Conservation (phyloP, 2,329 filamentous ascomycete species). For the Chrysoporthe deuterocubensis region DNA sequence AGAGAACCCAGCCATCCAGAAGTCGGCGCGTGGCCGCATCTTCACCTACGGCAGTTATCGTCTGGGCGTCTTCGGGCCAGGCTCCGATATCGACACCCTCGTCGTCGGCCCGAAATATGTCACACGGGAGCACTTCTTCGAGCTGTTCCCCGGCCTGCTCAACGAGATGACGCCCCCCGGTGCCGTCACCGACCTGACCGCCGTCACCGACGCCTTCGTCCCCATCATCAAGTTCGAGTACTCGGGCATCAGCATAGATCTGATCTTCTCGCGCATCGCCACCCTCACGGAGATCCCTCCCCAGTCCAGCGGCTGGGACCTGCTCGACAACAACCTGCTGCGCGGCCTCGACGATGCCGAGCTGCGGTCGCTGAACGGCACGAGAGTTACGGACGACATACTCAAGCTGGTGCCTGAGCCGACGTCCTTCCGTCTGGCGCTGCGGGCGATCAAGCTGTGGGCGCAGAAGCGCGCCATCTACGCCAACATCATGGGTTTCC, state of each 20-base stretch:
- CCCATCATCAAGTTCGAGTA: constrained; percentile 98
- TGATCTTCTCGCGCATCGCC: constrained; percentile 82
- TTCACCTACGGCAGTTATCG: constrained; percentile 97
- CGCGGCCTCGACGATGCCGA: constrained; percentile 86
- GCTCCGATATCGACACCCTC: constrained; percentile 97
- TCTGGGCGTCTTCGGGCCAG: constrained; percentile 90
- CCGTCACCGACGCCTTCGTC: constrained; percentile 88
- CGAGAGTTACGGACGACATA: constrained; percentile 92
- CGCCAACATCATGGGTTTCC: constrained; percentile 94
- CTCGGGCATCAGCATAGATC: constrained; percentile 87
- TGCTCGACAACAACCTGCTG: constrained; percentile 83
- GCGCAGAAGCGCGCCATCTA: constrained; percentile 91
- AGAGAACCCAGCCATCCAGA: constrained; percentile 75
- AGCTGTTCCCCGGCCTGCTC: constrained; percentile 81
- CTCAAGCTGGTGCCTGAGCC: constrained; percentile 85
- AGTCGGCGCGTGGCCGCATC: constrained; percentile 86
- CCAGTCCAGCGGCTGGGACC: constrained; percentile 48
- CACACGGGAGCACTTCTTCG: constrained; percentile 87
- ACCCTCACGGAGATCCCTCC: constrained; percentile 70
- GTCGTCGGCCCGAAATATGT: constrained; percentile 92
- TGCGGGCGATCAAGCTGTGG: constrained; percentile 96
- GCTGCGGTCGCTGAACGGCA: constrained; percentile 89
- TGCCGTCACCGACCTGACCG: constrained; percentile 82
- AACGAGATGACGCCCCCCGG: constrained; percentile 74
- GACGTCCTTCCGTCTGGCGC: constrained; percentile 84